A percentile compares a stretch with the other conserved stretches of the same genome.
Evolutionary conservation across 306 rosid species (phyloP).

Genomic region (Medicago lupulina): DNA sequence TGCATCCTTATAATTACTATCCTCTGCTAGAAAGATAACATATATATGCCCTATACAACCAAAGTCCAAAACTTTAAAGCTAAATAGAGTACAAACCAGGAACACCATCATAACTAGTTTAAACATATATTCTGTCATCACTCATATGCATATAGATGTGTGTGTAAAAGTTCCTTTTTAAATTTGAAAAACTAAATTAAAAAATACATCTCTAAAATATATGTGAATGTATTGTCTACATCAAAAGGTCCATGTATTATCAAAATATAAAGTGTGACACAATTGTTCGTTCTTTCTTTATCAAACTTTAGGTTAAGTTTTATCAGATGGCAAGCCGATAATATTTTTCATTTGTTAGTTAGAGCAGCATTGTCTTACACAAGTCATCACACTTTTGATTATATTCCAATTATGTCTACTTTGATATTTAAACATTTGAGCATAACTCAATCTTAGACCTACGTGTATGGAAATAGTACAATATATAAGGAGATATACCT

Average conservation of each 20-base stretch:
- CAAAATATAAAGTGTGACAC: too few species aligned
- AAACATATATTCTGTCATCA: constrained; percentile 48
- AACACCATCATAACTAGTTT: constrained; percentile 51
- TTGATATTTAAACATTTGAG: too few species aligned
- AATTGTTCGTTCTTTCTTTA: too few species aligned
- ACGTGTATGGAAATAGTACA: too few species aligned
- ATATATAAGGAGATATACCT: too few species aligned
- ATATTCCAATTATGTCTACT: too few species aligned
- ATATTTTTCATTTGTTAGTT: too few species aligned
- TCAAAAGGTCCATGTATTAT: neutral
- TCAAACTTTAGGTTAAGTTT: too few species aligned
- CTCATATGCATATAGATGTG: neutral
- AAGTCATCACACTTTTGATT: too few species aligned
- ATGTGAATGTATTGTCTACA: neutral
- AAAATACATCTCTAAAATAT: neutral
- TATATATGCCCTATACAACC: constrained; percentile 35
- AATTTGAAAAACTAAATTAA: neutral
- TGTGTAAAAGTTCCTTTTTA: neutral
- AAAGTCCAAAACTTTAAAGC: constrained; percentile 44
- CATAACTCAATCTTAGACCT: too few species aligned
- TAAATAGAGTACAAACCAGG: constrained; percentile 43
- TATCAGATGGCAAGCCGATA: too few species aligned
- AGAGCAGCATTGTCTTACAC: too few species aligned
- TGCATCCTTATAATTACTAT: neutral
- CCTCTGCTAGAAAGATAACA: constrained; percentile 34